A percentile compares a stretch with the other conserved stretches of the same genome.
Evolutionary conservation across 2,329 filamentous ascomycete genomes (phyloP).

Genomic region (Aureobasidium vineae): DNA sequence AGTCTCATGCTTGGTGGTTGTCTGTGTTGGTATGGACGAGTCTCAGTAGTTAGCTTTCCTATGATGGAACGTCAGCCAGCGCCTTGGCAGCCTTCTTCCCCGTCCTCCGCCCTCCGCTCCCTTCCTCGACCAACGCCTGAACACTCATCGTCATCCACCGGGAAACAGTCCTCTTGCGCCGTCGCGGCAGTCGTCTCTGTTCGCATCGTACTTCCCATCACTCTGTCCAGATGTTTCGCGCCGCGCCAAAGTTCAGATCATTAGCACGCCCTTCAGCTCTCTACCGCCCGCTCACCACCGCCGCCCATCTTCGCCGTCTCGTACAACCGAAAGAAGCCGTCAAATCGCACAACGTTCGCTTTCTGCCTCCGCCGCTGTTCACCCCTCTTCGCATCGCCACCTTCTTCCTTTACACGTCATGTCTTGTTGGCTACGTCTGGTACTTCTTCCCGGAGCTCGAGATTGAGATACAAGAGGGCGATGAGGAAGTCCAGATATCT

Average conservation of each 20-base stretch:
- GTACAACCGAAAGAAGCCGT: background rate
- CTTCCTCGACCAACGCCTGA: background rate
- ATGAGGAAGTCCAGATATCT: slow-evolving; percentile 36
- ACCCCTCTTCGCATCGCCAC: slow-evolving; percentile 35
- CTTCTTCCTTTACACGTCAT: slow-evolving; percentile 32
- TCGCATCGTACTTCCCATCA: background rate
- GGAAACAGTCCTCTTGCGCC: background rate
- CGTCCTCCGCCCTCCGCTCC: background rate
- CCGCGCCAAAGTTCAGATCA: slow-evolving; percentile 19
- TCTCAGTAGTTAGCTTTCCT: background rate
- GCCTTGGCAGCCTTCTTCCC: background rate
- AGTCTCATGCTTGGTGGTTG: slow-evolving; percentile 46
- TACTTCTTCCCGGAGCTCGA: slow-evolving; percentile 34
- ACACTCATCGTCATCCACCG: background rate
- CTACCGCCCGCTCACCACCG: slow-evolving; percentile 9
- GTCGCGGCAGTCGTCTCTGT: background rate
- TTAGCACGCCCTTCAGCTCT: slow-evolving; percentile 9
- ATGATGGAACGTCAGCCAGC: slow-evolving; percentile 20
- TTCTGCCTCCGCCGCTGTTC: slow-evolving; percentile 40
- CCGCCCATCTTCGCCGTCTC: slow-evolving; percentile 8
- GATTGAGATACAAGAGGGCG: slow-evolving; percentile 34
- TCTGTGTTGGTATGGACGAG: background rate
- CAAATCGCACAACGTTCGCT: slow-evolving; percentile 37
- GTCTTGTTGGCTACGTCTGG: slow-evolving; percentile 29
- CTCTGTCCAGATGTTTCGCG: slow-evolving; percentile 23